A percentile compares a stretch with the other conserved stretches of the same genome.
Conservation (phyloP, 441 rosid species). For the Syzygium syzygioides region DNA sequence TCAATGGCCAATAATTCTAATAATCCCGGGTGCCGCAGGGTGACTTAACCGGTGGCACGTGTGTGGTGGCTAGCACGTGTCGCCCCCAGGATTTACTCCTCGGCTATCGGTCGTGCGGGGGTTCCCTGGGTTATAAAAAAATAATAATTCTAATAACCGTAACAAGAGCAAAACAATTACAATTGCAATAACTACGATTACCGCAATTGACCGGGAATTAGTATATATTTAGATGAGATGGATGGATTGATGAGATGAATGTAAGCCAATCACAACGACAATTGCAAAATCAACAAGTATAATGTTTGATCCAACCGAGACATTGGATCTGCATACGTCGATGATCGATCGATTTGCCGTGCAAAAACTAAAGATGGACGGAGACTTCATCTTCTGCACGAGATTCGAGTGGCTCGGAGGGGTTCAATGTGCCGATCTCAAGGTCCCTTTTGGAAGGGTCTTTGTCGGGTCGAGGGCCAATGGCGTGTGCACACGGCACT, state of each 20-base stretch:
- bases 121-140: too few relatives aligned
- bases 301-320: background rate
- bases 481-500: too few relatives aligned
- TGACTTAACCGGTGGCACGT: too few relatives aligned
- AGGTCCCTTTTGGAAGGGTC: background rate
- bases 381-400: background rate
- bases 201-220: background rate
- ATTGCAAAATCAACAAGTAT: background rate
- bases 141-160: background rate
- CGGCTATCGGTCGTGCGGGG: too few relatives aligned
- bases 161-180: background rate
- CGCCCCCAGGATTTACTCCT: too few relatives aligned
- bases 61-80: too few relatives aligned
- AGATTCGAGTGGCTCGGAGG: background rate
- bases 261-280: background rate
- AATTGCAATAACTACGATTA: background rate
- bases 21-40: too few relatives aligned
- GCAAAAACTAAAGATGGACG: background rate
- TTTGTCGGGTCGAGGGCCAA: background rate
- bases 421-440: background rate
- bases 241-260: background rate
- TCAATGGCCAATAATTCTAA: background rate
- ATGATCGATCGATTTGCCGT: background rate
- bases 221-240: background rate
- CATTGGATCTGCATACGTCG: background rate